Evolutionary conservation across 306 rosid genomes (phyloP), one percentile per base, ranked within the genome.

Genomic region (Comarum palustre): DNA sequence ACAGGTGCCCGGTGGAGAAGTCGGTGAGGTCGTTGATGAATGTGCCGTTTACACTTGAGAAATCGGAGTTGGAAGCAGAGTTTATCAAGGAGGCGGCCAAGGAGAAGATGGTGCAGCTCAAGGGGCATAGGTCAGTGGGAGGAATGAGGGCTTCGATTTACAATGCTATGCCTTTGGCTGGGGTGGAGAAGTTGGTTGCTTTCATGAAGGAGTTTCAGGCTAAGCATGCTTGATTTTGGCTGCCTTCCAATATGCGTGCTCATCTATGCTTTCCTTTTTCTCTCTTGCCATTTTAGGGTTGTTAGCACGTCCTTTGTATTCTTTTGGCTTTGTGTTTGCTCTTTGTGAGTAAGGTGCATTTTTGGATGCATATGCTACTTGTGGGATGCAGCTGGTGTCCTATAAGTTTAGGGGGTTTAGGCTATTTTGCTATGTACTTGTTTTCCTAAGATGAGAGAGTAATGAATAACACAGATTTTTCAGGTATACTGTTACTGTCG

Each of bases 91-190:
- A 94, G 78, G 97, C 99, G 34, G 87, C 96, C 0, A 84, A 87
- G 81, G 93, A 94, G 77, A 87, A 83, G 75, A 94, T 94, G 99
- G 80, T 94, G 61, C 96, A 94, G 85, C 99, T 94, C 16, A 94
- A 94, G 86, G 97, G 99, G 4, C 99, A 94, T 58, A 86, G 97
- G 70, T 91, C 97, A 0, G 97, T 94, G 62, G 99, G 99, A 57
- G 99, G 99, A 0, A 91, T 94, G 95, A 81, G 97, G 67, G 99
- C 99, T 69, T 94, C 99, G 0, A 94, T 94, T 39, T 94, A 94
- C 78, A 94, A 94, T 78, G 99, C 99, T 6, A 91, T 94, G 99
- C 92, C 99, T 41, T 83, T 91, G 84, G 91, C 99, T 79, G 99
- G 99, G 14, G 96, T 91, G 76, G 93, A 94, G 71, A 94, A 88